Percentiles rank a stretch among this genome's conserved stretches.
phyloP scores from a whole-genome alignment of 345 rosid species.

The Boechera divaricarpa region DNA sequence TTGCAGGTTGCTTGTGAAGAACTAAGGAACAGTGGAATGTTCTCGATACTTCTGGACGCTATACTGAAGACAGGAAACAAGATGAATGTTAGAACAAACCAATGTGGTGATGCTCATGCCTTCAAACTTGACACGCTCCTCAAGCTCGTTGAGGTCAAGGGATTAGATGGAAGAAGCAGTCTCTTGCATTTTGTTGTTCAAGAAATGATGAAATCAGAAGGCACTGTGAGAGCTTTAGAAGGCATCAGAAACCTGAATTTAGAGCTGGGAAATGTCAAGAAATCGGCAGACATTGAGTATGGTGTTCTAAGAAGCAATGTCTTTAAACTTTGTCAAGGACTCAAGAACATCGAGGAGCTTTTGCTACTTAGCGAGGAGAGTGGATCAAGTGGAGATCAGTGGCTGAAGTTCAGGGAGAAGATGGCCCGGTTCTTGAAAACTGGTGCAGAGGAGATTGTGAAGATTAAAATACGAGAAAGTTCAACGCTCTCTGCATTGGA shows the following conservation, averaged over 20 bases:
- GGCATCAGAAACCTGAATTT: conserved; percentile 73
- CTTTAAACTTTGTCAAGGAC: conserved; percentile 67
- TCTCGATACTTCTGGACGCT: conserved; percentile 79
- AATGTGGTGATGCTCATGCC: conserved; percentile 74
- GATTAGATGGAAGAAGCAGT: conserved; percentile 85
- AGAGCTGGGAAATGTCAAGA: conserved; percentile 78
- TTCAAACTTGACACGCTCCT: conserved; percentile 92
- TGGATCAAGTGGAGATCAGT: conserved; percentile 48
- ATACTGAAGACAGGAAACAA: conserved; percentile 86
- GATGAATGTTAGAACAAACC: conserved; percentile 85
- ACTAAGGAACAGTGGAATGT: conserved; percentile 75
- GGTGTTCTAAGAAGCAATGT: conserved; percentile 70
- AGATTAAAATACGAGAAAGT: conserved; percentile 80
- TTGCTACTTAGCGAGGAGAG: conserved; percentile 43
- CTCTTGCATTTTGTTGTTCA: conserved; percentile 93
- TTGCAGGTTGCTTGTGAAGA: conserved; percentile 90
- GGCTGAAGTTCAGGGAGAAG: conserved; percentile 60
- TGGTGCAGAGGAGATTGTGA: conserved; percentile 74
- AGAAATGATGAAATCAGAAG: conserved; percentile 83
- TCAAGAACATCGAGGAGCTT: conserved; percentile 49
- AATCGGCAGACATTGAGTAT: conserved; percentile 87
- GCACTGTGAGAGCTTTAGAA: conserved; percentile 60
- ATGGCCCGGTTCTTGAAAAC: conserved; percentile 62
- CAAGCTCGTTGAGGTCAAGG: conserved; percentile 88
- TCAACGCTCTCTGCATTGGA: conserved; percentile 73